A percentile compares a stretch with the other conserved stretches of the same genome.
Evolutionary conservation across 2,329 filamentous ascomycete species (phyloP).

Genomic region (Arthrobotrys sinensis): DNA sequence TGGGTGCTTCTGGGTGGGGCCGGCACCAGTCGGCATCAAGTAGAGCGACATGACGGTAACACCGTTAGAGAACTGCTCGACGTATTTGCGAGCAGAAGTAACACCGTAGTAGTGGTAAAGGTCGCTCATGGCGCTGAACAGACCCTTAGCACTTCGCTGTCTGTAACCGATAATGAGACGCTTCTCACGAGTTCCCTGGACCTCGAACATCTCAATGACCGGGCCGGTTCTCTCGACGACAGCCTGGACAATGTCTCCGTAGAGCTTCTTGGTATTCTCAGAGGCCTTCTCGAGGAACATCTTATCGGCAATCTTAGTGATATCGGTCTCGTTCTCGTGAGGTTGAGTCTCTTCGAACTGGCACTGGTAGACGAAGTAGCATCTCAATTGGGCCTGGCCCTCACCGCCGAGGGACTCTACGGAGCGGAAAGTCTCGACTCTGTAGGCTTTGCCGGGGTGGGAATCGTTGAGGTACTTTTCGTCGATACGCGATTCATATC

Average conservation of each 20-base stretch:
- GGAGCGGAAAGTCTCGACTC: constrained; percentile 97
- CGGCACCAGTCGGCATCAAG: constrained; percentile 78
- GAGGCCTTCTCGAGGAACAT: constrained; percentile 97
- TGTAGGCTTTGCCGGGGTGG: constrained; percentile 80
- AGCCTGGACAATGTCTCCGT: constrained; percentile 91
- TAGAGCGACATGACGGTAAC: constrained; percentile 98
- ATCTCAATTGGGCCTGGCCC: constrained; percentile 87
- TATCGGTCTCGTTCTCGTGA: constrained; percentile 82
- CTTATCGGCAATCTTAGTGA: constrained; percentile 92
- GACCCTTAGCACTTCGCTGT: constrained; percentile 87
- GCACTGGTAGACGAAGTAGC: constrained; percentile 99
- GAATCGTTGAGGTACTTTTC: constrained; percentile 92
- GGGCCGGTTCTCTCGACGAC: constrained; percentile 89
- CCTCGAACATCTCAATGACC: constrained; percentile 97
- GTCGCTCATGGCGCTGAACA: constrained; percentile 96
- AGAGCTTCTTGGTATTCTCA: constrained; percentile 93
- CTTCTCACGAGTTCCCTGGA: constrained; percentile 92
- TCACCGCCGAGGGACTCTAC: constrained; percentile 82
- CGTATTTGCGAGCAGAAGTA: constrained; percentile 95
- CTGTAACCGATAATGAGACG: constrained; percentile 94
- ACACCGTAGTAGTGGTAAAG: constrained; percentile 99
- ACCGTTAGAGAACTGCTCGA: constrained; percentile 98
- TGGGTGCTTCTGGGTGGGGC: constrained; percentile 75
- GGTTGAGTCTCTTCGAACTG: constrained; percentile 85
- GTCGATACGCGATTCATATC: constrained; percentile 94